Percentiles rank a stretch among this genome's conserved stretches.
phyloP scores from a whole-genome alignment of 1,284 basidiomycete species.

The Tilletiopsis washingtonensis region DNA sequence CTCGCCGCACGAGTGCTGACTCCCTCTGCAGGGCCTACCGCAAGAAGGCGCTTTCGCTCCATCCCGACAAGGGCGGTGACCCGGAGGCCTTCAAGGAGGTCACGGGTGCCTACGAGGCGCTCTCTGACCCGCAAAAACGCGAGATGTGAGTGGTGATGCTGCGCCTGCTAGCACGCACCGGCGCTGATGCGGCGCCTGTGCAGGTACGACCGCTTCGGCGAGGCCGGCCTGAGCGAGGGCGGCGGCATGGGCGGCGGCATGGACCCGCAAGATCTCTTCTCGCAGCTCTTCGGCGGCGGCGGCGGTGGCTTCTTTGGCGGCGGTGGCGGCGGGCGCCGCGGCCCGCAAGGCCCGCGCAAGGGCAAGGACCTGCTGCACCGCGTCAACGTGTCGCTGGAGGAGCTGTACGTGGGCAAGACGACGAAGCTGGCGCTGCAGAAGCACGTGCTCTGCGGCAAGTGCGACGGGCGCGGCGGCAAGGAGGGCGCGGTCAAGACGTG shows the following conservation, averaged over 20 bases:
- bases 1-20: background rate
- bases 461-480: constrained; percentile 94
- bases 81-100: constrained; percentile 94
- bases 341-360: constrained; percentile 74
- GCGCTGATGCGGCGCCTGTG: constrained; percentile 18
- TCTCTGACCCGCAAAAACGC: constrained; percentile 75
- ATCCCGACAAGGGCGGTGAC: constrained; percentile 96
- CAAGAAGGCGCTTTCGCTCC: constrained; percentile 49
- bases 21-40: constrained; percentile 20
- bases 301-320: constrained; percentile 56
- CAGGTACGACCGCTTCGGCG: constrained; percentile 80
- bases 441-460: constrained; percentile 86
- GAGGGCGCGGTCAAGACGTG: constrained; percentile 86
- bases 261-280: constrained; percentile 97
- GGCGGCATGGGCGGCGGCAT: constrained; percentile 68
- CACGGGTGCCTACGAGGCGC: constrained; percentile 90
- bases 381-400: constrained; percentile 89
- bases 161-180: background rate
- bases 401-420: constrained; percentile 96
- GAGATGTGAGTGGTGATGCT: constrained; percentile 12
- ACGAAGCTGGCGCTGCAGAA: constrained; percentile 95
- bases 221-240: constrained; percentile 73
- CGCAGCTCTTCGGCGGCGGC: constrained; percentile 80
- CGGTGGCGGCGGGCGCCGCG: constrained; percentile 55
- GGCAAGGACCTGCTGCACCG: constrained; percentile 98